phyloP scores from a whole-genome alignment of 2,329 filamentous ascomycete species.

The Botrytis squamosa region DNA sequence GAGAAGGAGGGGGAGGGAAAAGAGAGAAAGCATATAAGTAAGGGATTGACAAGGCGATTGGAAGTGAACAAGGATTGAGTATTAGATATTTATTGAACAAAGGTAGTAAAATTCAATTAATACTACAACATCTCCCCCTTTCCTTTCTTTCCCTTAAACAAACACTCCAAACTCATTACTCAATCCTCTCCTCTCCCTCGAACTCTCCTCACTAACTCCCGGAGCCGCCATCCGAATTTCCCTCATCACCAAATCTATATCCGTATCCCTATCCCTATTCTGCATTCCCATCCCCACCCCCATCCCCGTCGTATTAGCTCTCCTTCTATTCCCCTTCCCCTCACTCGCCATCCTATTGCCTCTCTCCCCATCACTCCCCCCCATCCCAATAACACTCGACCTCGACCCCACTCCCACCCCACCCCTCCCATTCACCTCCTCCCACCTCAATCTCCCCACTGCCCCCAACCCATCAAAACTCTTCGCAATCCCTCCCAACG shows the following conservation, averaged over 20 bases:
- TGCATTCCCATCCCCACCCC: slow-evolving; percentile 3
- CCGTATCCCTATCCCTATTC: neutral
- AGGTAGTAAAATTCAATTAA: neutral
- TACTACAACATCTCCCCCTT: neutral
- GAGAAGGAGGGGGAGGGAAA: neutral
- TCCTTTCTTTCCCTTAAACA: neutral
- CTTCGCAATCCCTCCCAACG: slow-evolving; percentile 29
- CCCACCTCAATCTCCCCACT: neutral
- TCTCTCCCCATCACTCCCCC: neutral
- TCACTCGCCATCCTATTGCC: neutral
- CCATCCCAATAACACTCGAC: neutral
- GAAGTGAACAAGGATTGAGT: neutral
- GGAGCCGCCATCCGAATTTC: neutral
- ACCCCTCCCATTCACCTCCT: neutral
- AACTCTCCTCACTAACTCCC: neutral
- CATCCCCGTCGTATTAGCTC: slow-evolving; percentile 3
- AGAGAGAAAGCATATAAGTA: neutral
- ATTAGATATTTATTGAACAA: neutral
- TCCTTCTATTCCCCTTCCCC: neutral
- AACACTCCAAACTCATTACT: neutral
- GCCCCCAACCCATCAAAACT: neutral
- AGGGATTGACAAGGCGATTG: neutral
- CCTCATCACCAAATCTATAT: slow-evolving; percentile 13
- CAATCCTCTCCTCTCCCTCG: neutral
- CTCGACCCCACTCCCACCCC: neutral